Evolutionary conservation across 1,284 basidiomycete genomes (phyloP), one percentile per base, ranked within the genome.

Genomic region (Spongispora temasekensis): DNA sequence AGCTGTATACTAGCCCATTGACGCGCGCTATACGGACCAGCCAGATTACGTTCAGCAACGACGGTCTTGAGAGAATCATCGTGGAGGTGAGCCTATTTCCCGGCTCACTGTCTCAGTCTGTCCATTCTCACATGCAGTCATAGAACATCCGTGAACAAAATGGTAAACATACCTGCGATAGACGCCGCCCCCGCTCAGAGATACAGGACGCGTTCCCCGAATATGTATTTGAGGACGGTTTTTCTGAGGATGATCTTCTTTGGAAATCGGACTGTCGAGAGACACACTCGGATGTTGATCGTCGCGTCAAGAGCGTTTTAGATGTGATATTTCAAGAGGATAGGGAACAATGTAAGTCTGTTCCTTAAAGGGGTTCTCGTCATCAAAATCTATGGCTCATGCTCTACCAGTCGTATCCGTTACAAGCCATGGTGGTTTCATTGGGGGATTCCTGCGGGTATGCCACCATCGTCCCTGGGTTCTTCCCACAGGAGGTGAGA

Each of bases 1-100:
- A 71, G 50, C 80, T 88, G 57, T 93, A 62, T 62, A 15, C 46
- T 17, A 51, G 54, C 37, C 9, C n/a, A 15, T 46, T 94, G 56
- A 85, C 82, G 2, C 80, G 93, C 15, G 89, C 92, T 0, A 76
- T 90, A 55, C 79, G 82, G 57, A 95, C 93, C 0, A 80, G 86
- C 66, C 70, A 81, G 35, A 78, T 88, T 56, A 87, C 85, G 1
- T 93, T 91, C 71, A 77, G 77, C 2, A 81, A 78, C 68, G 55
- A 61, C 34, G 58, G 59, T n/a, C 58, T 62, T 23, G 3, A 35
- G 34, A 53, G 32, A 17, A 53, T 34, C n/a, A 15, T 17, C 8
- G 25, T 50, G 56, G 61, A 53, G 52, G 52, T 53, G 32, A n/a
- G 25, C 25, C 10, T 53, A 34, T 35, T n/a, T n/a, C 32, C 6